These are phyloP conservation scores for Pythium pyrilobum DNA, from an alignment of 352 stramenopile genomes.

Conservation along the genomic window DNA sequence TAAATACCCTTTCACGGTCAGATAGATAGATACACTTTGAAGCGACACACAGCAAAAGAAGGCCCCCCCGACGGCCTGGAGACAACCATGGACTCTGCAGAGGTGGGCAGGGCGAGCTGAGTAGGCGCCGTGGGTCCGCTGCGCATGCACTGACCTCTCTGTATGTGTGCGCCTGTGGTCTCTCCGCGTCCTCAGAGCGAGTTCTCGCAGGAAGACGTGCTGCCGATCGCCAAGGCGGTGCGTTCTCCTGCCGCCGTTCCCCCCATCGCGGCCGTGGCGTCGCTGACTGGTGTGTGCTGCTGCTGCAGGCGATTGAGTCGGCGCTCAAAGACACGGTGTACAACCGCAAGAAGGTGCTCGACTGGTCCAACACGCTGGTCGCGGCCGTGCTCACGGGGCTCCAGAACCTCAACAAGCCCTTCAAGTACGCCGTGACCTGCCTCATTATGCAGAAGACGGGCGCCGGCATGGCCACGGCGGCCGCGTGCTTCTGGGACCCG, in stretches of 20 bases:
- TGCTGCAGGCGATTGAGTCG: constrained; percentile 55
- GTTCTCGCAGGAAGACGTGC: constrained; percentile 72
- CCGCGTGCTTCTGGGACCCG: constrained; percentile 74
- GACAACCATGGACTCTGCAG: constrained; percentile 6
- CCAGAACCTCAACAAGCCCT: constrained; percentile 85
- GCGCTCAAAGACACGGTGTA: constrained; percentile 79
- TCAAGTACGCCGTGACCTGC: constrained; percentile 84
- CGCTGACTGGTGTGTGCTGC: not conserved
- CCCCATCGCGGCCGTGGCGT: too few relatives aligned
- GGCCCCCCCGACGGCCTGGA: not conserved
- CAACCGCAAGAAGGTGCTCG: constrained; percentile 82
- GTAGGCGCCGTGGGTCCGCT: too few relatives aligned
- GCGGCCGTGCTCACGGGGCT: constrained; percentile 71
- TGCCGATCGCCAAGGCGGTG: constrained; percentile 69
- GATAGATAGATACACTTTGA: constrained; percentile 1
- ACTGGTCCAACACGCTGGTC: constrained; percentile 82
- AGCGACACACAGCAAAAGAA: not conserved
- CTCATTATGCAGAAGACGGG: constrained; percentile 86
- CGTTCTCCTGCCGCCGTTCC: not conserved
- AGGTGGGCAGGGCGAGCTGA: constrained; percentile 2
- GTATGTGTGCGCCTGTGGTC: not conserved
- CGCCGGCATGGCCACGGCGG: constrained; percentile 58
- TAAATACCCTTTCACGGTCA: constrained; percentile 2
- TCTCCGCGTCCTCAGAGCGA: constrained; percentile 64
- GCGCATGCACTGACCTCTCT: not conserved